Evolutionary conservation across 805 yeast genomes (phyloP).

Genomic region (Saccharomycopsis malanga): DNA sequence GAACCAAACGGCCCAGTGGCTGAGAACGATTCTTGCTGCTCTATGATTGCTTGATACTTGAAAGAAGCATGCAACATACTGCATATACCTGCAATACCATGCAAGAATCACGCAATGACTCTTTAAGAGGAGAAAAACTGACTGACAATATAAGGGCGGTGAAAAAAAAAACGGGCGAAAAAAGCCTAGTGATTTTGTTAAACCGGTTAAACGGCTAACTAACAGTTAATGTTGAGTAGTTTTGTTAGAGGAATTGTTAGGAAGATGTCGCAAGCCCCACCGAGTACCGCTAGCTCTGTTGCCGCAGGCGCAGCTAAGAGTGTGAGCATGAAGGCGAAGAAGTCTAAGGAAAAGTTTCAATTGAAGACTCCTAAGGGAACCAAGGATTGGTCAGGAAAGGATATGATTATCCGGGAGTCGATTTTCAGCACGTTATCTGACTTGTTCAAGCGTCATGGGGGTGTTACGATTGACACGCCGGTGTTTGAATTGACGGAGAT

Average conservation of each 20-base stretch:
- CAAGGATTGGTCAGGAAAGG: constrained; percentile 97
- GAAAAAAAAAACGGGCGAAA: neutral
- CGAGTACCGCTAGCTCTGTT: constrained; percentile 6
- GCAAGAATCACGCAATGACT: too few relatives aligned
- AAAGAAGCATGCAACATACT: too few relatives aligned
- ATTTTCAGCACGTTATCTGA: constrained; percentile 65
- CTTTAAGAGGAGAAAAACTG: too few relatives aligned
- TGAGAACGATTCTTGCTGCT: too few relatives aligned
- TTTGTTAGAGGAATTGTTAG: neutral
- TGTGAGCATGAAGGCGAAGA: constrained; percentile 22
- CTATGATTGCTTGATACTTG: too few relatives aligned
- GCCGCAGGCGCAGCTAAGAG: constrained; percentile 23
- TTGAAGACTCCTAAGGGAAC: constrained; percentile 96
- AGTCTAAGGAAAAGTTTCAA: constrained; percentile 50
- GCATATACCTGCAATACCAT: too few relatives aligned
- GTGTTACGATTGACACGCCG: constrained; percentile 97
- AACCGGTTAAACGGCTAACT: neutral
- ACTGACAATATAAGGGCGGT: too few relatives aligned
- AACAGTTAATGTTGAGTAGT: neutral
- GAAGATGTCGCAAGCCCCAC: constrained; percentile 18
- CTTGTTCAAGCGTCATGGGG: constrained; percentile 93
- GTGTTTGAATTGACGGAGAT: constrained; percentile 95
- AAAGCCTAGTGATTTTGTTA: neutral
- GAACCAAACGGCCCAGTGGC: too few relatives aligned
- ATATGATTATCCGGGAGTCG: constrained; percentile 90